These are phyloP conservation scores for Kodamaea suecica DNA, from an alignment of 1,139 yeast species.

Conservation along the genomic window DNA sequence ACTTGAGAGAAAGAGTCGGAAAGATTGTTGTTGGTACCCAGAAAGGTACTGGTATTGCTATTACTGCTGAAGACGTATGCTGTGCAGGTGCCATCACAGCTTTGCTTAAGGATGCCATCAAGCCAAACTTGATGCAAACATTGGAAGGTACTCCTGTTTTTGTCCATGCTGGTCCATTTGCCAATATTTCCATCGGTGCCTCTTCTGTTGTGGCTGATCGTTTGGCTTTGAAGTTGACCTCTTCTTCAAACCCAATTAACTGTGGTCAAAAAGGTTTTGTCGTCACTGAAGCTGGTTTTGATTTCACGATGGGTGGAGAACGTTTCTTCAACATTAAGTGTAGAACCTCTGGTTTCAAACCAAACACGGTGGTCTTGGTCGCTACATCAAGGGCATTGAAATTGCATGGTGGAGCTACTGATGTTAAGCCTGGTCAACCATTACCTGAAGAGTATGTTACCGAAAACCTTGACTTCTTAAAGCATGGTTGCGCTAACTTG, in stretches of 20 bases:
- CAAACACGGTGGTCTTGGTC: slow-evolving; percentile 72
- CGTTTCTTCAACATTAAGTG: slow-evolving; percentile 78
- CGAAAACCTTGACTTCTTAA: slow-evolving; percentile 64
- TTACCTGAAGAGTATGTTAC: slow-evolving; percentile 64
- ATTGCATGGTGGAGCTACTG: slow-evolving; percentile 82
- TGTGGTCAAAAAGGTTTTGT: slow-evolving; percentile 58
- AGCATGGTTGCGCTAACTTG: slow-evolving; percentile 66
- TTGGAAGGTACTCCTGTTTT: slow-evolving; percentile 82
- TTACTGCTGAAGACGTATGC: slow-evolving; percentile 77
- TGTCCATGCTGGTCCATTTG: slow-evolving; percentile 86
- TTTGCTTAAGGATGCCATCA: slow-evolving; percentile 72
- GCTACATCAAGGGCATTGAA: slow-evolving; percentile 80
- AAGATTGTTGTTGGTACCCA: slow-evolving; percentile 69
- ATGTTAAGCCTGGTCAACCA: slow-evolving; percentile 77
- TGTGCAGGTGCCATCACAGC: slow-evolving; percentile 83
- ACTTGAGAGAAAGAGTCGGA: slow-evolving; percentile 69
- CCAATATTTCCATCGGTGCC: slow-evolving; percentile 82
- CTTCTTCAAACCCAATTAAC: slow-evolving; percentile 45
- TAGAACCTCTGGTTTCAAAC: slow-evolving; percentile 68
- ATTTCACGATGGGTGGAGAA: slow-evolving; percentile 88
- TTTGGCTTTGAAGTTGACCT: slow-evolving; percentile 64
- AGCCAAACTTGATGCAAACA: slow-evolving; percentile 83
- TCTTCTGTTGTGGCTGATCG: slow-evolving; percentile 78
- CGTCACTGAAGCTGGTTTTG: slow-evolving; percentile 83
- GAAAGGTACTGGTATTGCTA: slow-evolving; percentile 53